Conservation (phyloP, 805 yeast genomes). For the Cyberlindnera lachancei region DNA sequence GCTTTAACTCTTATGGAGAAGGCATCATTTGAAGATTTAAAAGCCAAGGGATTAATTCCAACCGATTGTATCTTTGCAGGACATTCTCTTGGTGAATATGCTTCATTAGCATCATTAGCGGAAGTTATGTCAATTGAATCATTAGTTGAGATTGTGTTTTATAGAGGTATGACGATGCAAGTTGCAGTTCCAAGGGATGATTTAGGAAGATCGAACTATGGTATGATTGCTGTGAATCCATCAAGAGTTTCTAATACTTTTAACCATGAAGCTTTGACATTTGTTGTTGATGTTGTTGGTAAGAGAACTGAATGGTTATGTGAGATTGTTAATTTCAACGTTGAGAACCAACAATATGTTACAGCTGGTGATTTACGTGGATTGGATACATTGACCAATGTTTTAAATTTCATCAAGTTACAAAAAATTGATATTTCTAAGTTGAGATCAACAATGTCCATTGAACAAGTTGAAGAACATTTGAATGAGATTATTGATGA, state of each 20-base stretch:
- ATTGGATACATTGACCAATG: constrained; percentile 87
- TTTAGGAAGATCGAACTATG: constrained; percentile 93
- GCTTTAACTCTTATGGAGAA: constrained; percentile 99
- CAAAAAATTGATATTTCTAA: constrained; percentile 92
- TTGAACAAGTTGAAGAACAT: constrained; percentile 86
- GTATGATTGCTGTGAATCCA: constrained; percentile 99
- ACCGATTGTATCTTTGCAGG: constrained; percentile 95
- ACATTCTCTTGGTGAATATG: constrained; percentile 98
- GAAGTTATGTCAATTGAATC: constrained; percentile 99
- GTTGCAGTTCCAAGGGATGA: constrained; percentile 99
- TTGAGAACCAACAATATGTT: constrained; percentile 96
- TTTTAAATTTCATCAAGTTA: constrained; percentile 84
- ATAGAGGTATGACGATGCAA: constrained; percentile 99
- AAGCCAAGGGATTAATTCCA: constrained; percentile 90
- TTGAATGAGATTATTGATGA: constrained; percentile 82
- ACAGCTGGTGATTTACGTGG: constrained; percentile 98
- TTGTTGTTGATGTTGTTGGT: constrained; percentile 85
- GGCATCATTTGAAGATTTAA: constrained; percentile 97
- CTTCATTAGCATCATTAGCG: constrained; percentile 94
- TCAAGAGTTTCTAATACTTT: constrained; percentile 84
- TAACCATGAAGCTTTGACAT: constrained; percentile 87
- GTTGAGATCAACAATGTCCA: constrained; percentile 70
- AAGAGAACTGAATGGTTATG: constrained; percentile 85
- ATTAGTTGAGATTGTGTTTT: constrained; percentile 94
- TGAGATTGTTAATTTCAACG: constrained; percentile 97